A percentile compares a stretch with the other conserved stretches of the same genome.
phyloP scores from a whole-genome alignment of 306 rosid species.

The Begonia loranthoides region DNA sequence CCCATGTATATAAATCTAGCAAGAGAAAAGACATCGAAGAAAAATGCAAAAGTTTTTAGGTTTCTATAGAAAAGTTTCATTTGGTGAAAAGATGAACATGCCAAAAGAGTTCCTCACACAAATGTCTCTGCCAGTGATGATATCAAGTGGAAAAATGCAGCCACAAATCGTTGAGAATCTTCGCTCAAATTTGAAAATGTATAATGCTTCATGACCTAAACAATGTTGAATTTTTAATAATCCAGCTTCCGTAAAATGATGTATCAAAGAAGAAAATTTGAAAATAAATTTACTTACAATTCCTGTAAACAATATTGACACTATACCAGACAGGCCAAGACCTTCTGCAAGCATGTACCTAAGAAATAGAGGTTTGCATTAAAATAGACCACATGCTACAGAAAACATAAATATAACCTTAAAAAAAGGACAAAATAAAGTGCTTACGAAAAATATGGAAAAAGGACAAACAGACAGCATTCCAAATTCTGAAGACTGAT shows the following conservation, averaged over 20 bases:
- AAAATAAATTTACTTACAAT: conserved; percentile 44
- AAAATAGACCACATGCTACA: conserved; percentile 9
- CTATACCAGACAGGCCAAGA: conserved; percentile 89
- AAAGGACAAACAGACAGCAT: conserved; percentile 95
- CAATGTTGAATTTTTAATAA: not conserved
- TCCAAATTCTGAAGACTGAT: conserved; percentile 92
- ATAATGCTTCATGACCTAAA: conserved; percentile 97
- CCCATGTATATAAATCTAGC: conserved; percentile 99
- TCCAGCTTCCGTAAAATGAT: too few species aligned
- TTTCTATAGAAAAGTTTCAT: not conserved
- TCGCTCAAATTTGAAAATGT: conserved; percentile 80
- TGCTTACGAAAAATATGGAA: conserved; percentile 95
- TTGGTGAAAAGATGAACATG: not conserved
- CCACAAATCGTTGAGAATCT: conserved; percentile 81
- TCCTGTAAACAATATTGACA: conserved; percentile 93
- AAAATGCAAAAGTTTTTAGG: conserved; percentile 3
- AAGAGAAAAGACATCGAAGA: conserved; percentile 6
- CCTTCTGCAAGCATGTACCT: conserved; percentile 99
- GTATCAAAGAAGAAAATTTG: too few species aligned
- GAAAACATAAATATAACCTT: conserved; percentile 1
- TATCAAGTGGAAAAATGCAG: conserved; percentile 85
- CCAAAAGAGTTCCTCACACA: conserved; percentile 39
- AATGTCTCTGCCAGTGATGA: conserved; percentile 97
- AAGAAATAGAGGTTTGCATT: conserved; percentile 8
- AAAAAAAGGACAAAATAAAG: conserved; percentile 15